Evolutionary conservation across 2,329 filamentous ascomycete genomes (phyloP).

Genomic region (Bisporella sp.): DNA sequence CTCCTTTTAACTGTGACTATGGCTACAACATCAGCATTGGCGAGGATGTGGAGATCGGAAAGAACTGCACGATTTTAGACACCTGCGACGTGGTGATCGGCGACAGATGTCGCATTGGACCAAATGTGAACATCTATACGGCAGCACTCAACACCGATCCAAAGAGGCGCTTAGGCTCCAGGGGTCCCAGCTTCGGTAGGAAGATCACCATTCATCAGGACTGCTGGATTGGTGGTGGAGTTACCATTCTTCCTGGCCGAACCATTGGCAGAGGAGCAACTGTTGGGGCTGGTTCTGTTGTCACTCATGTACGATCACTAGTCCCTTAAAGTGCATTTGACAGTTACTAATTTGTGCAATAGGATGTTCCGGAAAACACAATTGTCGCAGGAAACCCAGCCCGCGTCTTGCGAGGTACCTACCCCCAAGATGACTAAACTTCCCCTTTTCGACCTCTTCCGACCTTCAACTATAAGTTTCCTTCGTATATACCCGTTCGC

Average conservation of each 20-base stretch:
- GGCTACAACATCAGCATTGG: slow-evolving; percentile 92
- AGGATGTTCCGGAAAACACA: slow-evolving; percentile 29
- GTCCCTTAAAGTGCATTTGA: no score
- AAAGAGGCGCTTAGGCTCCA: slow-evolving; percentile 64
- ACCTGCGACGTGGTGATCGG: slow-evolving; percentile 79
- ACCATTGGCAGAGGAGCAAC: slow-evolving; percentile 46
- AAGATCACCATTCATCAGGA: slow-evolving; percentile 70
- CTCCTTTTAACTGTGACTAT: slow-evolving; percentile 89
- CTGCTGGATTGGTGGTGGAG: slow-evolving; percentile 57
- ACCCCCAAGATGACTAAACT: slow-evolving; percentile 8
- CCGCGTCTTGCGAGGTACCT: slow-evolving; percentile 24
- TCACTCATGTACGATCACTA: slow-evolving; percentile 39
- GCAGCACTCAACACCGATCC: slow-evolving; percentile 67
- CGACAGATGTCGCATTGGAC: slow-evolving; percentile 68
- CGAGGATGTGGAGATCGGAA: slow-evolving; percentile 74
- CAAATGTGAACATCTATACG: slow-evolving; percentile 81
- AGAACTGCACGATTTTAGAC: slow-evolving; percentile 81
- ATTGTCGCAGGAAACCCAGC: slow-evolving; percentile 28
- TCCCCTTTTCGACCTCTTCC: background rate
- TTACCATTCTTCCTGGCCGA: slow-evolving; percentile 51
- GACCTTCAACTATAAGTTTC: background rate
- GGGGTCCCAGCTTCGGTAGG: slow-evolving; percentile 63
- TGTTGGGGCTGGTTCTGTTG: slow-evolving; percentile 46
- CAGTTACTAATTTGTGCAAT: slow-evolving; percentile 1
- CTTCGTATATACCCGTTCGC: background rate